A percentile compares a stretch with the other conserved stretches of the same genome.
Evolutionary conservation across 208 protist species (phyloP).

Genomic region (Leishmania tarentolae): DNA sequence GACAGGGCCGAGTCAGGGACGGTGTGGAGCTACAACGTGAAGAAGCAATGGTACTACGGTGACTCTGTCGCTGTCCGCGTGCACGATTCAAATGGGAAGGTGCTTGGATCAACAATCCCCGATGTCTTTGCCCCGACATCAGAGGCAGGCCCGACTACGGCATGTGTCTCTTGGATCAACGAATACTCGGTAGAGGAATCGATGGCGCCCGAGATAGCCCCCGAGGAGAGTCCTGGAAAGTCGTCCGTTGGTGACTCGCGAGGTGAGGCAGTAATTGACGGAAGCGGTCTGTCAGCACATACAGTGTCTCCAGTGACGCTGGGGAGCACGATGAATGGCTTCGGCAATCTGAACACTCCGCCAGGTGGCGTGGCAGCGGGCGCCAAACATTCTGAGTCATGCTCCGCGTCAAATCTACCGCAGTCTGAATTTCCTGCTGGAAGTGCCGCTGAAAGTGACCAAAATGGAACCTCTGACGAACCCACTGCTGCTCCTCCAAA

Average conservation of each 20-base stretch:
- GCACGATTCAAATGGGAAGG: slow-evolving; percentile 26
- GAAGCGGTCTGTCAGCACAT: background rate
- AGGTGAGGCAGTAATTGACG: background rate
- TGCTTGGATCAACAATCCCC: slow-evolving; percentile 60
- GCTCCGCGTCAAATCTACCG: background rate
- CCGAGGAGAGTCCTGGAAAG: background rate
- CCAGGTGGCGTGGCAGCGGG: background rate
- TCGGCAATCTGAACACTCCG: background rate
- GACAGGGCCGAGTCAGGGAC: slow-evolving; percentile 47
- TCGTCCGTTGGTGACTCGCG: background rate
- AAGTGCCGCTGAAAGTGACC: background rate
- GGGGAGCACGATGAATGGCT: background rate
- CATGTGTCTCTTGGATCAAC: slow-evolving; percentile 50
- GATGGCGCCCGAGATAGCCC: background rate
- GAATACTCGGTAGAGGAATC: slow-evolving; percentile 20
- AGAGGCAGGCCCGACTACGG: slow-evolving; percentile 8
- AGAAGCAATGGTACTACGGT: slow-evolving; percentile 46
- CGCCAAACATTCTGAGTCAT: background rate
- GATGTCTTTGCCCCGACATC: slow-evolving; percentile 15
- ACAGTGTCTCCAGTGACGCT: background rate
- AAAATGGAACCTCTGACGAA: background rate
- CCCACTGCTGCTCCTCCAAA: slow-evolving; percentile 1
- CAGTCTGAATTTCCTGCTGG: background rate
- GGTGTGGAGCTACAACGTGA: slow-evolving; percentile 39
- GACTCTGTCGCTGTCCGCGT: slow-evolving; percentile 51